Conservation (phyloP, 192 early-diverging fungal genomes). For the Coemansia asiatica region DNA sequence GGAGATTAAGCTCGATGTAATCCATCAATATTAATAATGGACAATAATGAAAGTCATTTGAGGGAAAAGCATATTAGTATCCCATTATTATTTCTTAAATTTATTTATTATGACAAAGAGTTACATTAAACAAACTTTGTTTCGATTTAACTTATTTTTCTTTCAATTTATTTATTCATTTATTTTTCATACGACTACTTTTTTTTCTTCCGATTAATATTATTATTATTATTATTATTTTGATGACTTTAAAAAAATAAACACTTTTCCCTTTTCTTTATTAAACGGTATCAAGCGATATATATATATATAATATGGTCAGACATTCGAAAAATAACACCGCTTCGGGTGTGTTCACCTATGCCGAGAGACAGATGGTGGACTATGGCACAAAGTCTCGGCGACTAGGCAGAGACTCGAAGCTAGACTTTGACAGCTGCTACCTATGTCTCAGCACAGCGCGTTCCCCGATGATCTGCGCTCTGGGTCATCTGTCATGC, state of each 20-base stretch:
- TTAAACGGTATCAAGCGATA: neutral
- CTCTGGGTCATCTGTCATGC: slow-evolving; percentile 79
- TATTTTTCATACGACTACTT: no score
- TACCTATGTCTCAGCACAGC: slow-evolving; percentile 70
- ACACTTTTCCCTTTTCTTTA: slow-evolving; percentile 6
- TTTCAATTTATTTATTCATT: no score
- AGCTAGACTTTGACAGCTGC: slow-evolving; percentile 83
- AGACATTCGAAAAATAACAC: slow-evolving; percentile 96
- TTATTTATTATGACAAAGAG: no score
- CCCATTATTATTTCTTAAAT: no score
- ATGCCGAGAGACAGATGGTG: slow-evolving; percentile 80
- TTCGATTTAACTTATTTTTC: no score
- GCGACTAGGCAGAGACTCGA: slow-evolving; percentile 81
- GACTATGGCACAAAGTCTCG: slow-evolving; percentile 86
- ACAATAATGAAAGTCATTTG: no score
- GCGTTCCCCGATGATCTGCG: slow-evolving; percentile 24
- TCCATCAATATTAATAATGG: no score
- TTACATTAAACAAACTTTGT: no score
- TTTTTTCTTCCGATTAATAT: no score
- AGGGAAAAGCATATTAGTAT: no score
- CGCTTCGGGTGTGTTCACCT: slow-evolving; percentile 85
- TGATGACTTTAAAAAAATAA: neutral
- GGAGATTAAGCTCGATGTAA: no score
- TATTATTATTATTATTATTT: no score
- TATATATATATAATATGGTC: slow-evolving; percentile 55